Evolutionary conservation across 495 filamentous ascomycete species (phyloP).

Genomic region (Aspergillus saccharolyticus): DNA sequence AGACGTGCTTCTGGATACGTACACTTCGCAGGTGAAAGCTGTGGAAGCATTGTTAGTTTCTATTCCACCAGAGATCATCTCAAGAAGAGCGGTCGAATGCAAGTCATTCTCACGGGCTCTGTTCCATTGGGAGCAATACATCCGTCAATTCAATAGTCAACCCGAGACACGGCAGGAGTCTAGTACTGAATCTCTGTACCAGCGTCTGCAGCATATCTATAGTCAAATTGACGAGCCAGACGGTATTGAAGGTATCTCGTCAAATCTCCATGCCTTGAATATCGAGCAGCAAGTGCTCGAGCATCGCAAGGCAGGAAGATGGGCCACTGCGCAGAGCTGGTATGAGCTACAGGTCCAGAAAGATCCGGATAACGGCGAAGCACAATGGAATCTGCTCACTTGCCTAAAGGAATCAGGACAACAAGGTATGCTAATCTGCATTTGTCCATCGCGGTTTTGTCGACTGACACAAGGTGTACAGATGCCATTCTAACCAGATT

Average conservation of each 20-base stretch:
- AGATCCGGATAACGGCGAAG: conserved; percentile 66
- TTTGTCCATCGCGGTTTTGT: conserved; percentile 6
- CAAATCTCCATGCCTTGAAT: conserved; percentile 71
- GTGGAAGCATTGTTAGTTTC: conserved; percentile 59
- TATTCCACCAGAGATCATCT: conserved; percentile 82
- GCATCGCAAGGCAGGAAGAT: conserved; percentile 88
- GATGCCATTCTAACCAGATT: conserved; percentile 81
- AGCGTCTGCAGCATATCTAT: conserved; percentile 85
- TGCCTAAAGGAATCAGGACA: conserved; percentile 92
- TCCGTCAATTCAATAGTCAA: conserved; percentile 53
- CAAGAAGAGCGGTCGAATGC: conserved; percentile 81
- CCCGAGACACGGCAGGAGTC: conserved; percentile 31
- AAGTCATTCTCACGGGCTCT: conserved; percentile 87
- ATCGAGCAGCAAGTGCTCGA: conserved; percentile 89
- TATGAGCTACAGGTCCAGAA: conserved; percentile 84
- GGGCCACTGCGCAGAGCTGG: conserved; percentile 97
- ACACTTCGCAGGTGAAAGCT: conserved; percentile 49
- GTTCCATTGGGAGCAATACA: conserved; percentile 91
- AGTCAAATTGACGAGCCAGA: conserved; percentile 96
- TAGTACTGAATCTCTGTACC: conserved; percentile 56
- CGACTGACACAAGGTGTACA: conserved; percentile 28
- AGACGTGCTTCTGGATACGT: conserved; percentile 37
- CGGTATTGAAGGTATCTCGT: conserved; percentile 90
- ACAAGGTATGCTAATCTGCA: conserved; percentile 54
- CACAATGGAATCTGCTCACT: conserved; percentile 76